Evolutionary conservation across 1,284 basidiomycete species (phyloP).

Genomic region (Calocybe gambosa): DNA sequence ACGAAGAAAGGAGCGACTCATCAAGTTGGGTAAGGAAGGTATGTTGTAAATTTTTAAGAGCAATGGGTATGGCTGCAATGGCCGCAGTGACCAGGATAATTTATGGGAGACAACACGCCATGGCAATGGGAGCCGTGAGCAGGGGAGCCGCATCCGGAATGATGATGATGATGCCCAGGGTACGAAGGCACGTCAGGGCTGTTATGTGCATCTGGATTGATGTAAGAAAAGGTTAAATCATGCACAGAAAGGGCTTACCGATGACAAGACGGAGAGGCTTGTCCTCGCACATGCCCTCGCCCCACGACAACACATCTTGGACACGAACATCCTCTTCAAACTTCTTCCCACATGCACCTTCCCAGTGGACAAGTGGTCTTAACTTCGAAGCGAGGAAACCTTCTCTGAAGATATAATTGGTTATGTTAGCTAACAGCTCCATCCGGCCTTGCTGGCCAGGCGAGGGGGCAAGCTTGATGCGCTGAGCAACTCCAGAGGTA

Average conservation of each 20-base stretch:
- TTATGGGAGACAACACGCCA: slow-evolving; percentile 11
- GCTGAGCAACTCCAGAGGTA: slow-evolving; percentile 30
- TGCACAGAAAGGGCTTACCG: slow-evolving; percentile 24
- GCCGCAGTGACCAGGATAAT: not conserved
- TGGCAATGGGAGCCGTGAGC: slow-evolving; percentile 12
- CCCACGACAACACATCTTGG: slow-evolving; percentile 27
- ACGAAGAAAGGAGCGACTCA: too few relatives aligned
- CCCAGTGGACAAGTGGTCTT: slow-evolving; percentile 35
- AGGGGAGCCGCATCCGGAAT: slow-evolving; percentile 5
- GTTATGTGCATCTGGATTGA: slow-evolving; percentile 5
- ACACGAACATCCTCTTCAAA: slow-evolving; percentile 31
- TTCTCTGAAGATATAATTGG: slow-evolving; percentile 38
- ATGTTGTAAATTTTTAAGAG: not conserved
- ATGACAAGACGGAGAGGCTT: slow-evolving; percentile 34
- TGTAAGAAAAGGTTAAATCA: not conserved
- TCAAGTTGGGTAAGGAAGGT: too few relatives aligned
- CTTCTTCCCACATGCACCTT: slow-evolving; percentile 29
- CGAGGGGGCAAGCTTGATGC: slow-evolving; percentile 28
- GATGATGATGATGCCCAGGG: slow-evolving; percentile 6
- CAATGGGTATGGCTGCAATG: slow-evolving; percentile 1
- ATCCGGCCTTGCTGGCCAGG: slow-evolving; percentile 21
- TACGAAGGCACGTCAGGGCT: not conserved
- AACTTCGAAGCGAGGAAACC: slow-evolving; percentile 32
- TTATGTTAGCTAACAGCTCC: slow-evolving; percentile 35
- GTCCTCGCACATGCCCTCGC: slow-evolving; percentile 32